Evolutionary conservation across 192 early-diverging fungal species (phyloP).

Genomic region (Coemansia sp.): DNA sequence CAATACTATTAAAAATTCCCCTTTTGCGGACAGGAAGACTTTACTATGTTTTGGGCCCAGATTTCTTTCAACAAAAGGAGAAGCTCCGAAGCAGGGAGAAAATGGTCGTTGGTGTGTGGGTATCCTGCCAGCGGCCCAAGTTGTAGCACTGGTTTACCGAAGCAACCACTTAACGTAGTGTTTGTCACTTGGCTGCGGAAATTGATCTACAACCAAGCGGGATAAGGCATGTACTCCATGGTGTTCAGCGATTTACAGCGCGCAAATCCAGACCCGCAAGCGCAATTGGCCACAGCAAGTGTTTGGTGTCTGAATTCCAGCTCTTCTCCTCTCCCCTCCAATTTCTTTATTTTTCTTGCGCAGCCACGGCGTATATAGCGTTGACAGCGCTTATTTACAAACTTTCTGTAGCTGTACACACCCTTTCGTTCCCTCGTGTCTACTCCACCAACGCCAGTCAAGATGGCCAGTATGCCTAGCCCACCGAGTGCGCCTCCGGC

Average conservation of each 20-base stretch:
- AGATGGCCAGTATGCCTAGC: not conserved
- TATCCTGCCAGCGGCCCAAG: too few species aligned
- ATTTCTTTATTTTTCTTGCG: not conserved
- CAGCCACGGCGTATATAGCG: not conserved
- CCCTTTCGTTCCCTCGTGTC: not conserved
- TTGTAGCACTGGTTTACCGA: not conserved
- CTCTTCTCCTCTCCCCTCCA: not conserved
- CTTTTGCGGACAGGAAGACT: too few species aligned
- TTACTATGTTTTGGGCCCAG: too few species aligned
- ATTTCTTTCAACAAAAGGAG: too few species aligned
- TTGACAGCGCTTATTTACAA: not conserved
- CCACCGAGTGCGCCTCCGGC: not conserved
- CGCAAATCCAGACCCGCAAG: not conserved
- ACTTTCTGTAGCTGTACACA: not conserved
- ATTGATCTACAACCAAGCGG: not conserved
- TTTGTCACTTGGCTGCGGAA: not conserved
- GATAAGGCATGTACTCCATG: not conserved
- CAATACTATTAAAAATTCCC: not conserved
- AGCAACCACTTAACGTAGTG: not conserved
- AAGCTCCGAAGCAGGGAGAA: too few species aligned
- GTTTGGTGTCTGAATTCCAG: not conserved
- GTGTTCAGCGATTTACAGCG: not conserved
- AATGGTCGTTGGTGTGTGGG: too few species aligned
- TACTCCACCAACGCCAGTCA: not conserved
- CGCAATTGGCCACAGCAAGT: not conserved